Conservation (phyloP, 805 yeast species). For the Starmerella floris region DNA sequence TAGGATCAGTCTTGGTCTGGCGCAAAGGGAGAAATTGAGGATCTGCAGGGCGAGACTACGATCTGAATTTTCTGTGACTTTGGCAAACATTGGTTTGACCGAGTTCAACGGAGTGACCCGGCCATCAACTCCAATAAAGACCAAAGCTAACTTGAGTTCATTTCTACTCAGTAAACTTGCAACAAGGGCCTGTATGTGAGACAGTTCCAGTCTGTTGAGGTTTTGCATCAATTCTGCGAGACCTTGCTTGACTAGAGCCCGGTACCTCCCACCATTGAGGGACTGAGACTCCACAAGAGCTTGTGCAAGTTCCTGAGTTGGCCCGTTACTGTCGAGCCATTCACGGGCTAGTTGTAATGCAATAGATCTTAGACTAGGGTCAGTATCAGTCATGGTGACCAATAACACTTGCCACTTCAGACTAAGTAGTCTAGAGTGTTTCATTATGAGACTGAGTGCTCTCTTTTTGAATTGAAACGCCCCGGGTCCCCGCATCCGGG, state of each 20-base stretch:
- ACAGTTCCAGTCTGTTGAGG: not conserved
- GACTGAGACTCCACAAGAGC: not conserved
- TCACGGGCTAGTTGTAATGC: not conserved
- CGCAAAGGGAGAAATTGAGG: conserved; percentile 2
- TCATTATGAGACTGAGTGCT: not conserved
- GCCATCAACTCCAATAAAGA: conserved; percentile 6
- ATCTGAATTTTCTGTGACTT: not conserved
- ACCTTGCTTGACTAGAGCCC: not conserved
- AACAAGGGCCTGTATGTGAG: conserved; percentile 3
- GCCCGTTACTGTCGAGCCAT: not conserved
- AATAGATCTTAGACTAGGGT: not conserved
- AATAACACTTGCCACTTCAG: conserved; percentile 4
- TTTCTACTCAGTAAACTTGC: not conserved
- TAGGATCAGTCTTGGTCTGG: conserved; percentile 12
- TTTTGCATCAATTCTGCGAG: not conserved
- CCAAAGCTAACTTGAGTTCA: conserved; percentile 2
- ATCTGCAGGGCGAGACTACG: conserved; percentile 1
- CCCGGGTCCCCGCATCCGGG: conserved; percentile 10
- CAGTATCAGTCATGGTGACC: conserved; percentile 3
- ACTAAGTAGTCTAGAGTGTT: not conserved
- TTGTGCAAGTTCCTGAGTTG: not conserved
- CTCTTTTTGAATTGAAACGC: conserved; percentile 7
- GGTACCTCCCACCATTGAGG: not conserved
- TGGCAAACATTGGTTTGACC: not conserved
- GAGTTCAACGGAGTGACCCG: conserved; percentile 4